Base-by-base conservation (phyloP, 2,329 filamentous ascomycete species). In the Stachybotrys chartarum region DNA sequence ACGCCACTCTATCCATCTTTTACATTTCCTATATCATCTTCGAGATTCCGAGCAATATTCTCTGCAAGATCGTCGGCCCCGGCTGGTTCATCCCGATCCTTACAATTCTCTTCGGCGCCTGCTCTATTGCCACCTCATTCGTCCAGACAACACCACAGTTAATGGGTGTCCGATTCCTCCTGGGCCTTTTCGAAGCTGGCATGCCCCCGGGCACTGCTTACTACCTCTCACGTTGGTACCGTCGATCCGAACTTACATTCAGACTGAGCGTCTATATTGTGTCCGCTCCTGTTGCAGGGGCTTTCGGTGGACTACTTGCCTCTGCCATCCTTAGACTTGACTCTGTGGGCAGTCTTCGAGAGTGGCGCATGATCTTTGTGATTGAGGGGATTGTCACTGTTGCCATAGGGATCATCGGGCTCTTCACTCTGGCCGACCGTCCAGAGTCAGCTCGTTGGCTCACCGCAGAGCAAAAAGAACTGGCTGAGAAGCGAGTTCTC, bases 341-440 rank as follows among this genome's bases (percentile, higher is more conserved):
- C 46, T 66, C 74, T 55, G 78, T 87, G 56, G 85, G 84, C 17
- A 63, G 72, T 12, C 70, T 88, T 1, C 71, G 72, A 49, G 69
- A 68, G 6, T 89, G 86, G 86, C 75, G 85, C 11, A 87, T 88
- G 85, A 87, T 89, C 58, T 89, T 89, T 57, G 79, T 78, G 6
- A 82, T 89, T 16, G 86, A 89, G 65, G 86, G 86, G 24, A 81
- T 88, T 64, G 80, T 88, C 62, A 75, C 73, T 3, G 58, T 69
- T 57, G 72, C 74, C 3, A 69, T 88, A 0, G 75, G 78, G 0
- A 45, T 88, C 6, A 71, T 88, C 31, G 67, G 76, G 7, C 87
- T 86, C 66, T 57, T 85, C 59, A 85, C 83, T 0, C 68, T 88
- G 18, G 87, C 86, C 2, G 86, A 89, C 65, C 79, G 84, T 1